phyloP scores from a whole-genome alignment of 345 rosid genomes.

The Heritiera fomes region DNA sequence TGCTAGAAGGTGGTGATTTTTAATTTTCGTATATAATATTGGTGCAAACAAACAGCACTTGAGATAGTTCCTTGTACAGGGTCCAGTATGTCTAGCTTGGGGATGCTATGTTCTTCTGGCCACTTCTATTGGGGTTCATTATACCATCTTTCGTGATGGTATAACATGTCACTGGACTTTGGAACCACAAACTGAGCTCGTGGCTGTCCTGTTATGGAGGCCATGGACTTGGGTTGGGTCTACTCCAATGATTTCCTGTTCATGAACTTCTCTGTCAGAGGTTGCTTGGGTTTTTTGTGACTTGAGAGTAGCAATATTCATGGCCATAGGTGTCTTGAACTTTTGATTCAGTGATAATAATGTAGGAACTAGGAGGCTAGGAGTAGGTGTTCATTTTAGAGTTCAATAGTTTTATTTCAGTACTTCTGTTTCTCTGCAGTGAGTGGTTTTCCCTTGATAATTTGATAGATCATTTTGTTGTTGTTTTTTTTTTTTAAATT shows the following conservation, averaged over 20 bases:
- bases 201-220: slow-evolving; percentile 18
- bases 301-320: neutral
- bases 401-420: neutral
- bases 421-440: neutral
- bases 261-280: slow-evolving; percentile 10
- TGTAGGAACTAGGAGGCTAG: too few relatives aligned
- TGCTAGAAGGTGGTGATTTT: neutral
- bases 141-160: slow-evolving; percentile 11
- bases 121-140: slow-evolving; percentile 14
- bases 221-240: neutral
- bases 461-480: neutral
- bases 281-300: slow-evolving; percentile 9
- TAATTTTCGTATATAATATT: neutral
- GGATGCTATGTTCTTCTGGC: slow-evolving; percentile 24
- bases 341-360: neutral
- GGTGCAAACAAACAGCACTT: neutral
- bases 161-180: slow-evolving; percentile 17
- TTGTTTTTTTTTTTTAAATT: neutral
- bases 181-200: slow-evolving; percentile 21
- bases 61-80: slow-evolving; percentile 28
- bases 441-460: neutral
- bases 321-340: neutral
- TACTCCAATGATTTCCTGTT: slow-evolving; percentile 18
- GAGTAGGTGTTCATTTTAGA: neutral
- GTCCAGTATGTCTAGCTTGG: slow-evolving; percentile 19